Evolutionary conservation across 768 basidiomycete species (phyloP), one percentile per base, ranked within the genome.

Genomic region (Sistotremastrum niveocremeum): DNA sequence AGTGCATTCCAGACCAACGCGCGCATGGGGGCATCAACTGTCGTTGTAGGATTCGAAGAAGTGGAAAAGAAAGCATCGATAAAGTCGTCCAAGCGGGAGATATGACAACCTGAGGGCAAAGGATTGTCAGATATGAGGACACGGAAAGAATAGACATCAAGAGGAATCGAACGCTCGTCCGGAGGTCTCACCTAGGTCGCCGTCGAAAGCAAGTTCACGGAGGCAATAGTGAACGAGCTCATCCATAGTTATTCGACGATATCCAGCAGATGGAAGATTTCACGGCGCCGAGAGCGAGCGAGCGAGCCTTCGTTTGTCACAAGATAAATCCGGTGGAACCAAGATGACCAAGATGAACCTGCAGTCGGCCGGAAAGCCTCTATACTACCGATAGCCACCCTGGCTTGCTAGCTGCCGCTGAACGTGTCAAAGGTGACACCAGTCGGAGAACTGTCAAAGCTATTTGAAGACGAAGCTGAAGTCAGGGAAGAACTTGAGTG

Each of bases 181-280:
- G 49, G 40, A 47, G 48, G 40, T 73, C 82, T 68, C 61, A 91
- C 89, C 89, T 38, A 87, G 69, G 59, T 91, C 86, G 4, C 89
- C 89, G 56, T 91, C 88, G 62, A 90, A 91, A 4, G 90, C 77
- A 32, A 94, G 69, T 60, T 94, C 87, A 36, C 82, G 80, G 34
- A 90, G 71, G 57, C 84, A 84, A 58, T 88, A 81, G 56, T 81
- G 79, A 36, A 93, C 65, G 39, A 94, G 77, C 57, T 88, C 81
- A 59, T 93, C 89, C 82, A 93, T 89, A 20, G 20, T 20, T 20
- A 20, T 20, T 20, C 20, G 20, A 20, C 20, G 20, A 20, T 20
- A 20, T 20, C 20, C 20, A 20, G 20, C 1, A 20, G 20, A 20
- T 20, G 20, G 20, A 20, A 20, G 20, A 20, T 20, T 20, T 20